Percentiles rank a stretch among this genome's conserved stretches.
Evolutionary conservation across 225 moss, liverwort and hornwort species (phyloP).

Genomic region (Anthoceros angustus): DNA sequence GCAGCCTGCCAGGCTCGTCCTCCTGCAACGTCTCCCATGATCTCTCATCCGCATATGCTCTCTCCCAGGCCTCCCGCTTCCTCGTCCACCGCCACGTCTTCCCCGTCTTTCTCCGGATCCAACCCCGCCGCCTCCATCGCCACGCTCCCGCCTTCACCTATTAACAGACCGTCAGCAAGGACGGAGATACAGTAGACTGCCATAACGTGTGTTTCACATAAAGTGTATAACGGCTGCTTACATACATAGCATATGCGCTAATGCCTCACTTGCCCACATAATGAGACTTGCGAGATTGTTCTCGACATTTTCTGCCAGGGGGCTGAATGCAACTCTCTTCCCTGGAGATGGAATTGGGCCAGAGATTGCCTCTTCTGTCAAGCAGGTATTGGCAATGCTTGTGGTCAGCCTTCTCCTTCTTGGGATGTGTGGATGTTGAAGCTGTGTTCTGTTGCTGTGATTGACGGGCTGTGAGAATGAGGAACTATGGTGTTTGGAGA

Average conservation of each 20-base stretch:
- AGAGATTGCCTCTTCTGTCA: slow-evolving; percentile 53
- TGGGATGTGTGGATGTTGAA: too few species aligned
- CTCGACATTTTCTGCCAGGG: slow-evolving; percentile 18
- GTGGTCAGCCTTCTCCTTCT: too few species aligned
- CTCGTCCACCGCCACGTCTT: slow-evolving; percentile 44
- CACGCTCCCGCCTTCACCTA: slow-evolving; percentile 11
- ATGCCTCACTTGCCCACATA: too few species aligned
- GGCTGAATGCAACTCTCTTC: slow-evolving; percentile 53
- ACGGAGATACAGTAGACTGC: neutral
- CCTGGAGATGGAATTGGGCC: slow-evolving; percentile 89
- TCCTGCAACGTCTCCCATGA: slow-evolving; percentile 94
- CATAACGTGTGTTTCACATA: too few species aligned
- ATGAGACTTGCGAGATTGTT: neutral
- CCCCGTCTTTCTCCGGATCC: slow-evolving; percentile 29
- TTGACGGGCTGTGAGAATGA: too few species aligned
- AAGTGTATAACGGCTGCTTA: too few species aligned
- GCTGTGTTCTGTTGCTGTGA: too few species aligned
- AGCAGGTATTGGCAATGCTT: slow-evolving; percentile 26
- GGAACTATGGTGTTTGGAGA: too few species aligned
- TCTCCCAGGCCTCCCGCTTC: slow-evolving; percentile 70
- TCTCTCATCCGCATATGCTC: slow-evolving; percentile 82
- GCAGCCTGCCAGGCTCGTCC: slow-evolving; percentile 74
- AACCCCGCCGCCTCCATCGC: slow-evolving; percentile 13
- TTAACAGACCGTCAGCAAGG: neutral
- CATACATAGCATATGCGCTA: too few species aligned